Conservation (phyloP, 148 eudicot genomes). For the Arctostaphylos glauca region DNA sequence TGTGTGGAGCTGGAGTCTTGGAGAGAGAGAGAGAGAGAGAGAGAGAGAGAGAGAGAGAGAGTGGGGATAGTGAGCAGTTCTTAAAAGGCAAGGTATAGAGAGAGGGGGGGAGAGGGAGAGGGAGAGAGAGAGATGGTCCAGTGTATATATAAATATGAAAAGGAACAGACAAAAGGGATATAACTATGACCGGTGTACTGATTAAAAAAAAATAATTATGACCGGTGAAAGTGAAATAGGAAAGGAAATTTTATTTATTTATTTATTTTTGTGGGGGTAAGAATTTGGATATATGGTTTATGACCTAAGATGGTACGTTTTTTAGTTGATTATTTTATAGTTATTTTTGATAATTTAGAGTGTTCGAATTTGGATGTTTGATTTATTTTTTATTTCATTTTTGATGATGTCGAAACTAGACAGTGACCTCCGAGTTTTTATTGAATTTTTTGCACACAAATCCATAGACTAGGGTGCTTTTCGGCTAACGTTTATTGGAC, state of each 20-base stretch:
- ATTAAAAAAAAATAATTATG: no score
- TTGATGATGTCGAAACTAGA: no score
- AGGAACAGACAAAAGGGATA: background rate
- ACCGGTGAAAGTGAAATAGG: background rate
- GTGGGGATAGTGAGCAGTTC: conserved; percentile 17
- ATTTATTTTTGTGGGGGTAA: background rate
- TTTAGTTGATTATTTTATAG: no score
- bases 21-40: conserved; percentile 34
- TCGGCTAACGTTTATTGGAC: no score
- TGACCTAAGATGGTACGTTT: background rate
- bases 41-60: background rate
- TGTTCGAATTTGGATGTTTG: no score
- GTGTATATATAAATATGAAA: background rate
- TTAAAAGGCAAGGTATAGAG: conserved; percentile 38
- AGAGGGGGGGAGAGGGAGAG: conserved; percentile 17
- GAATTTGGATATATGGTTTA: background rate
- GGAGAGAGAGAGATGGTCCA: background rate
- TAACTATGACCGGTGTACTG: no score
- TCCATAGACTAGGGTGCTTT: no score
- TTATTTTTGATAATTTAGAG: no score
- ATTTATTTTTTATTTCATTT: no score
- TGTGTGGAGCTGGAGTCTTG: conserved; percentile 17
- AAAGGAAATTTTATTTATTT: background rate
- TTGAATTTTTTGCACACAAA: no score
- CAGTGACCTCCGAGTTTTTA: no score